Conservation (phyloP, 371 early-diverging fungal genomes). For the Chytridiales sp. region DNA sequence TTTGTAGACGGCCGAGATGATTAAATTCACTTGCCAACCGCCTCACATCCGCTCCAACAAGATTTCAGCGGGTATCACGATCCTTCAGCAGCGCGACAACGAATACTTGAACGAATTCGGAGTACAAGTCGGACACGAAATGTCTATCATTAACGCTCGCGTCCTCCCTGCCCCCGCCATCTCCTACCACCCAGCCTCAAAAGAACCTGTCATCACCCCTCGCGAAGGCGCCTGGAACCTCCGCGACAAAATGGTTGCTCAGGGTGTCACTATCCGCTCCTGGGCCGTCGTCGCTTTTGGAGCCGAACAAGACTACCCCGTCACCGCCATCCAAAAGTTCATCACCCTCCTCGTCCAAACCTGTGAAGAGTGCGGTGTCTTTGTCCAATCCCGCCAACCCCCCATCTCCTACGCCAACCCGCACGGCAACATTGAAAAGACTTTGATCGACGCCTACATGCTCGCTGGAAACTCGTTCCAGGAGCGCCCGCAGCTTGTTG, state of each 20-base stretch:
- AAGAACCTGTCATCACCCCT: constrained; percentile 70
- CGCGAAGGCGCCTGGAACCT: constrained; percentile 90
- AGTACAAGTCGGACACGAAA: constrained; percentile 62
- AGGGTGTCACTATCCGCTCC: constrained; percentile 73
- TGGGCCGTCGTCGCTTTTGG: constrained; percentile 78
- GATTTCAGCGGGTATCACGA: constrained; percentile 50
- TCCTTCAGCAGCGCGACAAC: constrained; percentile 52
- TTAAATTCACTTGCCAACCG: constrained; percentile 79
- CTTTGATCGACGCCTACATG: constrained; percentile 74
- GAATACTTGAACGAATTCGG: constrained; percentile 47
- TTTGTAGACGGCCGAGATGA: constrained; percentile 85
- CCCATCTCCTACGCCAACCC: constrained; percentile 73
- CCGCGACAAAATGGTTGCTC: constrained; percentile 75
- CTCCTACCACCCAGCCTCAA: constrained; percentile 61
- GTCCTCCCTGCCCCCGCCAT: constrained; percentile 76
- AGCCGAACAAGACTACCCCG: constrained; percentile 46
- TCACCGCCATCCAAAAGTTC: constrained; percentile 50
- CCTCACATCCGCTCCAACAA: constrained; percentile 61
- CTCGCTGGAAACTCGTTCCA: constrained; percentile 62
- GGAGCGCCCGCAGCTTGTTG: constrained; percentile 68
- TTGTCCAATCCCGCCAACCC: constrained; percentile 55
- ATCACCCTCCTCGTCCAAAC: constrained; percentile 52
- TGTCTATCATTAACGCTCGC: constrained; percentile 66
- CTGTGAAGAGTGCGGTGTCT: constrained; percentile 63
- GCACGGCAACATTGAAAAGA: constrained; percentile 59